phyloP scores from a whole-genome alignment of 1,139 yeast species.

The Saccharomyces uvarum region DNA sequence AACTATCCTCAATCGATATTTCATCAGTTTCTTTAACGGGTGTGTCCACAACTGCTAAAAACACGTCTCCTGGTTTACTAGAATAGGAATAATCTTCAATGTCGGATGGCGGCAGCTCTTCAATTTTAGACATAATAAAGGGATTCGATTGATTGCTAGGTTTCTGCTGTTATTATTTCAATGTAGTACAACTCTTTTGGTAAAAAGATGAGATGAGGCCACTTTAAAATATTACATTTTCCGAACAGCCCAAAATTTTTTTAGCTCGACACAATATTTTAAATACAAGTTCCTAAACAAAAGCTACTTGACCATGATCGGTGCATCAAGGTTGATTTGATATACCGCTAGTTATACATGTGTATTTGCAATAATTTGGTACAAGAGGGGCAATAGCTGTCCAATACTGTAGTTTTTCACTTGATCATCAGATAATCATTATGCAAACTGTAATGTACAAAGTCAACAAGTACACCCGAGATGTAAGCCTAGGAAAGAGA shows the following conservation, averaged over 20 bases:
- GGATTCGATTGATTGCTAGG: neutral
- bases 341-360: neutral
- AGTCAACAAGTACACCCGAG: neutral
- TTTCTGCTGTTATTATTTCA: neutral
- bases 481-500: no score
- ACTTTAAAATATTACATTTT: neutral
- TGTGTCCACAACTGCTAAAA: constrained; percentile 60
- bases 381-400: neutral
- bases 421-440: neutral
- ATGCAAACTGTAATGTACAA: neutral
- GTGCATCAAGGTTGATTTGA: neutral
- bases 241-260: neutral
- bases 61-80: constrained; percentile 28
- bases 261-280: neutral
- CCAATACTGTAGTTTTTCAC: neutral
- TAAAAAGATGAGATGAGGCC: neutral
- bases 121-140: constrained; percentile 7
- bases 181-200: neutral
- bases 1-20: constrained; percentile 62
- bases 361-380: neutral
- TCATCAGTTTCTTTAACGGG: constrained; percentile 36
- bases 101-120: constrained; percentile 18
- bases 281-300: neutral
- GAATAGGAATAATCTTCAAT: constrained; percentile 23
- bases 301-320: neutral